Evolutionary conservation across 2,329 filamentous ascomycete genomes (phyloP), one percentile per base, ranked within the genome.

Genomic region (Aspergillus felis): DNA sequence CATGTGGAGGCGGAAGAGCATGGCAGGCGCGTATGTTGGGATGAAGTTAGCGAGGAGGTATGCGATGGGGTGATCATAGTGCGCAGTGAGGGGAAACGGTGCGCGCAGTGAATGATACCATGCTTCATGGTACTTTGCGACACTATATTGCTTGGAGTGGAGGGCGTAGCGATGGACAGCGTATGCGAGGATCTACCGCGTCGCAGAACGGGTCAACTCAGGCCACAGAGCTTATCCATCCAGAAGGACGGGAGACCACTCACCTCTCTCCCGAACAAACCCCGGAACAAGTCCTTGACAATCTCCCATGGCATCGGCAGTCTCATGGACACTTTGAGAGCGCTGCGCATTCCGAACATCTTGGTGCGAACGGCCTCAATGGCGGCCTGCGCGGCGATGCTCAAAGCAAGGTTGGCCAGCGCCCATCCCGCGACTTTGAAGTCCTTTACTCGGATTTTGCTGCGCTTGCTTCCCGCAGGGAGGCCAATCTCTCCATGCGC

Each of bases 151-250:
- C 59, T 69, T 84, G 78, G 52, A 81, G 74, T 96, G 91, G 8
- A 96, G 81, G 27, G 88, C 58, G 67, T 83, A 83, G 53, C 89
- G 86, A 75, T 96, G 91, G 63, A 91, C 80, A 65, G 85, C 82
- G 71, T 95, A 96, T 57, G 64, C 58, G 4, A 72, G 50, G 32
- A 70, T 57, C 71, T 75, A 55, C 27, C 38, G 42, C 3, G 29
- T 27, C 24, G 56, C 9, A 14, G n/a, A 20, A 14, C 4, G 42
- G 1, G 42, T 46, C 42, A 22, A 38, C 3, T 46, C 42, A 12
- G 22, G 9, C 42, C 9, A 46, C 8, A 22, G 4, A 35, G 32
- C 14, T 35, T 38, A 17, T 38, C 14, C 32, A 7, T 7, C 32
- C 32, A 38, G 4, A 38, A 17, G 14, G 32, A 38, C 14, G 12